Base-by-base conservation (phyloP, 23 red algal species). In the Cyanidium caldarium region DNA sequence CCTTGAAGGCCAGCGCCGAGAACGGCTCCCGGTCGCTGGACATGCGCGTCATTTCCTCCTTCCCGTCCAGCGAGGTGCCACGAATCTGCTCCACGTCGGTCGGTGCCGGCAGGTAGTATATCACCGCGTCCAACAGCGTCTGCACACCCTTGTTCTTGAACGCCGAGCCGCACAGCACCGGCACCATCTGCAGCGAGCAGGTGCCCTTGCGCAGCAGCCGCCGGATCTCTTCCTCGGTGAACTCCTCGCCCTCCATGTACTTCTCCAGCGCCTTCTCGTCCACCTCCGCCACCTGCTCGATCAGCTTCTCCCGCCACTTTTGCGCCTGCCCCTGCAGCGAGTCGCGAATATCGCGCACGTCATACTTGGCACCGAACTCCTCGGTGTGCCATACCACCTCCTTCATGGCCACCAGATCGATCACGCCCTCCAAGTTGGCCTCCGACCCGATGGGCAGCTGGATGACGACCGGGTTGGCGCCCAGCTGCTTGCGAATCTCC, bases 141-240 rank as follows among this genome's bases (percentile, higher is more conserved):
- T 98, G 92, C 23, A 98, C 92, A 16, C 92, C 92, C 67, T 89
- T 98, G 75, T 98, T 98, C 70, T 98, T 98, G 69, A 89, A 98
- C 37, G 92, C 92, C 1, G 92, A 83, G 14, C 92, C 92, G 67
- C 92, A 98, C 29, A 88, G 46, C 10, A 98, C 92, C 39, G 92
- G 92, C 28, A 89, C 81, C 61, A 98, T 82, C 12, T 73, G 36
- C 35, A 76, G 72, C 20, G n/a, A 37, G 41, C 83, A 77, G 37
- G 92, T 98, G 35, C 92, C 92, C 77, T 98, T 98, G 37, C 92
- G 77, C 65, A 98, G 84, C 28, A 72, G 79, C 23, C 31, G 21
- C 42, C 78, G 77, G 35, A 98, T 41, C 16, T 79, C 76, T 21
- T 69, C 79, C 21, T 46, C 45, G 66, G 66, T 45, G 39, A 84